Evolutionary conservation across 805 yeast genomes (phyloP), one percentile per base, ranked within the genome.

Genomic region (Saccharomycopsis sp.): DNA sequence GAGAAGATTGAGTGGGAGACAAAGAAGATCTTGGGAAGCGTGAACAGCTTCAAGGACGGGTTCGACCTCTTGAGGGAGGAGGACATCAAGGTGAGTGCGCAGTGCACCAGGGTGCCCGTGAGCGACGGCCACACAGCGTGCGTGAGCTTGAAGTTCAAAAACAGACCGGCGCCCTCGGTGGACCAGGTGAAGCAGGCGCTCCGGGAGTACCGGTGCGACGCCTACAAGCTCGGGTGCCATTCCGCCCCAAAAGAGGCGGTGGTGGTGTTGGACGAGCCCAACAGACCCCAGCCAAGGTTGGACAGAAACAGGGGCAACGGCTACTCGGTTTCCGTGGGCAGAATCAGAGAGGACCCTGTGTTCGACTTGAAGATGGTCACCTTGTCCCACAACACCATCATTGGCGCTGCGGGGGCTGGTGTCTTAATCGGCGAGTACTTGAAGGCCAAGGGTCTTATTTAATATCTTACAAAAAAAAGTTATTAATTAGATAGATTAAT

Each of bases 401-500:
- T 92, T 52, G 98, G 98, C 57, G 98, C 98, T 56, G 98, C 98
- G 19, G 98, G 98, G 60, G 82, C 96, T 6, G 98, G 98, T 62
- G 71, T 92, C 47, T 75, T 92, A 62, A 92, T 92, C 59, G 98
- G 94, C 39, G 98, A 92, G 68, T 69, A 87, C 41, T 70, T 92
- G 53, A 63, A 73, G 46, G 88, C 88, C 46, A 87, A 81, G 66
- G 71, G 75, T 46, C 62, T 85, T 51, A 71, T 89, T 49, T 87
- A 71, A 60, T 31, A 25, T 25, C n/a, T n/a, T 25, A 25, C 27
- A 25, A 25, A 2, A 25, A 25, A 25, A 9, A 25, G n/a, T 25
- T 25, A 25, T n/a, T 25, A n/a, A 10, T n/a, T n/a, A n/a, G n/a
- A n/a, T n/a, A n/a, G n/a, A n/a, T n/a, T n/a, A n/a, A n/a, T n/a